phyloP scores from a whole-genome alignment of 2,329 filamentous ascomycete species.

The Aureobasidium melanogenum region DNA sequence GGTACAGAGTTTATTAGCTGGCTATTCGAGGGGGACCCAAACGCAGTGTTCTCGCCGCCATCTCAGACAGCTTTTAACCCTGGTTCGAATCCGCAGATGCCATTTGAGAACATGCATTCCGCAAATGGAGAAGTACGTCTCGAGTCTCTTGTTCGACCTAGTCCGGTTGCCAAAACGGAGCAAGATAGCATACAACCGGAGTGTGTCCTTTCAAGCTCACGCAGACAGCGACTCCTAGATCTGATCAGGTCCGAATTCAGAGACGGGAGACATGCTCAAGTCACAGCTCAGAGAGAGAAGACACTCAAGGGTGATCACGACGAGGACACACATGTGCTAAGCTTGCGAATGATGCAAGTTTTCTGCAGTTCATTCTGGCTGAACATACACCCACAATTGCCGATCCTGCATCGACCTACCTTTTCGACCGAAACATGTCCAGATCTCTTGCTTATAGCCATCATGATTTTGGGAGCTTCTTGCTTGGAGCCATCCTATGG shows the following conservation, averaged over 20 bases:
- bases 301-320: constrained; percentile 64
- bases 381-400: constrained; percentile 88
- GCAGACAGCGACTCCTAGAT: constrained; percentile 2
- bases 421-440: constrained; percentile 83
- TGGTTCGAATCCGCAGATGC: not conserved
- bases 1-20: constrained; percentile 21
- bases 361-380: constrained; percentile 93
- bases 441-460: constrained; percentile 72
- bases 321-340: constrained; percentile 55
- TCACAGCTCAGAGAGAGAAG: not conserved
- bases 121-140: not conserved
- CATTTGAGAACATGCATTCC: not conserved
- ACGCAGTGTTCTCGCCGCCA: not conserved
- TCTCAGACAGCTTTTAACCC: not conserved
- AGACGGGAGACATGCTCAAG: not conserved
- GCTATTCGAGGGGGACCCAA: constrained; percentile 17
- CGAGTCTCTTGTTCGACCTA: not conserved
- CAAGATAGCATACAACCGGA: constrained; percentile 7
- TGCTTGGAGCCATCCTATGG: constrained; percentile 79
- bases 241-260: not conserved
- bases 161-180: not conserved
- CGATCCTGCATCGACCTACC: constrained; percentile 88
- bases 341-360: constrained; percentile 88
- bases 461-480: constrained; percentile 87
- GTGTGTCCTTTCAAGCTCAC: not conserved